Evolutionary conservation across 495 filamentous ascomycete genomes (phyloP).

Genomic region (Xylaria bambusicola): DNA sequence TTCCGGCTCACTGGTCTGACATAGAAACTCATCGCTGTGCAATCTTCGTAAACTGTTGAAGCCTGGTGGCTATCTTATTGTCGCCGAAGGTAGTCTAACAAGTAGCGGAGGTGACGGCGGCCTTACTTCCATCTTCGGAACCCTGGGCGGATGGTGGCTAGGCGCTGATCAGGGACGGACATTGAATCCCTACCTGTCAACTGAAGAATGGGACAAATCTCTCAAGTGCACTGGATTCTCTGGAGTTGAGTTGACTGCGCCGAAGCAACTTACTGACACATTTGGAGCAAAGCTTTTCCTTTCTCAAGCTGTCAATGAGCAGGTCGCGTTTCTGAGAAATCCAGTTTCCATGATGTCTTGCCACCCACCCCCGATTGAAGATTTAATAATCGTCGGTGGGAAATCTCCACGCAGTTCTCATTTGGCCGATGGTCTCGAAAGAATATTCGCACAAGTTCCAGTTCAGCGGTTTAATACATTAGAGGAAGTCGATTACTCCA

Average conservation of each 20-base stretch:
- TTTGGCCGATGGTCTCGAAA: neutral
- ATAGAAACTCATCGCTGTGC: constrained; percentile 20
- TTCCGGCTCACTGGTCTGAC: too few species aligned
- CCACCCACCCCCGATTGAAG: neutral
- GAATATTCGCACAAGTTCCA: neutral
- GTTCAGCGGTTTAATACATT: neutral
- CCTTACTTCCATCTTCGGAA: constrained; percentile 36
- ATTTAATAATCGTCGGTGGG: constrained; percentile 12
- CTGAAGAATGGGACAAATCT: constrained; percentile 40
- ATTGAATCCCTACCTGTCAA: constrained; percentile 34
- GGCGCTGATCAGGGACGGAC: constrained; percentile 40
- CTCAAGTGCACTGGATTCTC: constrained; percentile 43
- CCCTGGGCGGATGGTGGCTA: constrained; percentile 53
- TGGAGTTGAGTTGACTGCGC: constrained; percentile 39
- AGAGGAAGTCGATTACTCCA: constrained; percentile 2
- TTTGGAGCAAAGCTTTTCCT: constrained; percentile 35
- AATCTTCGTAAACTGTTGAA: constrained; percentile 30
- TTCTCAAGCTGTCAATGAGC: constrained; percentile 44
- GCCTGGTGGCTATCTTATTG: constrained; percentile 31
- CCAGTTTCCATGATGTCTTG: neutral
- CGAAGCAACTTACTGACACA: neutral
- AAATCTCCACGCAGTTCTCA: neutral
- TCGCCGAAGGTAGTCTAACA: constrained; percentile 20
- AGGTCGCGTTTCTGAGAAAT: constrained; percentile 2
- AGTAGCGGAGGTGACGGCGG: constrained; percentile 19